Evolutionary conservation across 306 rosid genomes (phyloP).

Genomic region (Quercus berberidifolia): DNA sequence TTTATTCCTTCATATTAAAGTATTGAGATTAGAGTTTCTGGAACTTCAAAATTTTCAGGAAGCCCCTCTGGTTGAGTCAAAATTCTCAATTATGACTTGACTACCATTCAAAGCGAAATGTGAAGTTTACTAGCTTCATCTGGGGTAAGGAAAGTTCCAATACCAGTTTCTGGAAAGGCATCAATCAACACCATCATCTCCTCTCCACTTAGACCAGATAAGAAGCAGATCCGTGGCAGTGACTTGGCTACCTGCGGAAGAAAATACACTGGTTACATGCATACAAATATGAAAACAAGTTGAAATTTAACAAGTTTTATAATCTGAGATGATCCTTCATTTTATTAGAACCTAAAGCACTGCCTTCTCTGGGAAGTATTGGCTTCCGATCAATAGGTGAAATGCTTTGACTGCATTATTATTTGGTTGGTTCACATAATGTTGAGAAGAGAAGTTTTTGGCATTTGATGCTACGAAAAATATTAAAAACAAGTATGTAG

Average conservation of each 20-base stretch:
- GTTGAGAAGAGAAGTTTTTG: background rate
- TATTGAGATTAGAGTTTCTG: background rate
- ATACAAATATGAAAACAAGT: constrained; percentile 10
- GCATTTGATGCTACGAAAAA: background rate
- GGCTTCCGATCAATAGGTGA: background rate
- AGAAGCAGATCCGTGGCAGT: constrained; percentile 90
- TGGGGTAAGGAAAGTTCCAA: background rate
- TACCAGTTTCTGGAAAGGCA: constrained; percentile 86
- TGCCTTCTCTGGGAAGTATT: background rate
- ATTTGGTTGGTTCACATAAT: background rate
- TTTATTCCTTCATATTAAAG: background rate
- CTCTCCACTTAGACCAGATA: constrained; percentile 90
- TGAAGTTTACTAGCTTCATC: background rate
- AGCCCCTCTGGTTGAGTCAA: background rate
- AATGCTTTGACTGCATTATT: background rate
- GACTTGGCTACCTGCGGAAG: constrained; percentile 59
- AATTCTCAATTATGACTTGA: background rate
- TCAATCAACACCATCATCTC: constrained; percentile 97
- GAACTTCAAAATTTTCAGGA: background rate
- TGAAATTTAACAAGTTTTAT: background rate
- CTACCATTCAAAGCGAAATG: background rate
- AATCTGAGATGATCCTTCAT: background rate
- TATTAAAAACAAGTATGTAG: background rate
- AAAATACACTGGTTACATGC: constrained; percentile 11
- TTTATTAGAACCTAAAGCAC: background rate